Base-by-base conservation (phyloP, 192 early-diverging fungal genomes). In the Entophlyctis helioformis region DNA sequence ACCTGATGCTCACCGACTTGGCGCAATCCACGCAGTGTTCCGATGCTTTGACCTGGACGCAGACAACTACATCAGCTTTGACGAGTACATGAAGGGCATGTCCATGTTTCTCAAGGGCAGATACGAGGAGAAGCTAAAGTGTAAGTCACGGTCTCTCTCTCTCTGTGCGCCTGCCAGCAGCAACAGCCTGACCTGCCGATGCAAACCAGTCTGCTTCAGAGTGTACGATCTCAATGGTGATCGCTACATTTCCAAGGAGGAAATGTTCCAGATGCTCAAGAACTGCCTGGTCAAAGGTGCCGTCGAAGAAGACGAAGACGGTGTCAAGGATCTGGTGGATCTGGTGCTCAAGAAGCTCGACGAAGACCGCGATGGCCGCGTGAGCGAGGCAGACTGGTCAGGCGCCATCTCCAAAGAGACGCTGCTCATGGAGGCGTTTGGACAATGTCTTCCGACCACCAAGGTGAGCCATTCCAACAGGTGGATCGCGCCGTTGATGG, bases 241-340 rank as follows among this genome's bases (percentile, higher is more conserved):
- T 54, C 61, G 67, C 11, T 72, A 72, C 55, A 76, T 78, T 37
- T 67, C 69, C 32, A 78, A 78, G 48, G 75, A 78, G 37, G 75
- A 78, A 53, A 78, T 78, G 75, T 78, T 62, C 51, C 72, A 75
- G 45, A 69, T 78, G 66, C 49, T 78, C 3, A 76, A 74, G 31
- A 75, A 75, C 53, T 69, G 64, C 29, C 54, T 76, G 16, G 66
- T 76, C 15, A 61, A 65, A 22, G 72, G 63, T 7, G 61, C 64
- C 44, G n/a, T n/a, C n/a, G 71, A 78, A 50, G 69, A 71, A 54
- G 75, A 74, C 51, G 75, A 74, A 51, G 75, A 74, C 44, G 75
- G 75, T 13, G 75, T 78, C 20, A 78, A 78, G 43, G 71, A 74
- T 44, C 56, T 78, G 13, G 75, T 78, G 4, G 75, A 78, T 42